phyloP scores from a whole-genome alignment of 2,329 filamentous ascomycete species.

The Pestalotiopsis sp. region DNA sequence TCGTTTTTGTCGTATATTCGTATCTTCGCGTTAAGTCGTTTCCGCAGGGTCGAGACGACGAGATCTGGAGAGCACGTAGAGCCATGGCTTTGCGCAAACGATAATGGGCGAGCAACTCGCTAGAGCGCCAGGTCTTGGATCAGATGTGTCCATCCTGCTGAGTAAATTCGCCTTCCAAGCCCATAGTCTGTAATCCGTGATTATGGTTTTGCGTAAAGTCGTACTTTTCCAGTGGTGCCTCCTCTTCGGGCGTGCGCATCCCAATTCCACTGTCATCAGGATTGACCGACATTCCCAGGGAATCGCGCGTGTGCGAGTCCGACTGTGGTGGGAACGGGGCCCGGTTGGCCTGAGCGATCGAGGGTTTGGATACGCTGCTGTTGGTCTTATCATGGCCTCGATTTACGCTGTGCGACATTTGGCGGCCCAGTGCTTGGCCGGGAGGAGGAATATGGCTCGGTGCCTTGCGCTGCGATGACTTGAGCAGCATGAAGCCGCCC shows the following conservation, averaged over 20 bases:
- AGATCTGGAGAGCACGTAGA: not conserved
- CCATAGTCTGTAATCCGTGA: constrained; percentile 32
- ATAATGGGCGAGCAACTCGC: not conserved
- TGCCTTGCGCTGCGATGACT: constrained; percentile 36
- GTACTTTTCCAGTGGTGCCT: constrained; percentile 64
- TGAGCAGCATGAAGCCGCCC: constrained; percentile 79
- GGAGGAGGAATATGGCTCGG: constrained; percentile 32
- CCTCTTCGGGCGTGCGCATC: constrained; percentile 68
- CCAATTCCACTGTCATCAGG: constrained; percentile 79
- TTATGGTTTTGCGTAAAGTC: constrained; percentile 42
- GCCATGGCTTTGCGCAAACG: constrained; percentile 1
- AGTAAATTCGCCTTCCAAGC: constrained; percentile 18
- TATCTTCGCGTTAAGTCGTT: constrained; percentile 6
- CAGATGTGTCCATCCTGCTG: not conserved
- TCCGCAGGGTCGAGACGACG: not conserved
- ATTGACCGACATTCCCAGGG: constrained; percentile 43
- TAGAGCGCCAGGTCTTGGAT: not conserved
- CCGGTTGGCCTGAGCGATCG: constrained; percentile 50
- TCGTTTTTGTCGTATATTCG: constrained; percentile 11
- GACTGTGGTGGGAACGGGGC: constrained; percentile 53
- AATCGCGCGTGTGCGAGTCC: constrained; percentile 45
- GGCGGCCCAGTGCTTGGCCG: constrained; percentile 38
- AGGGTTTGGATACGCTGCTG: constrained; percentile 42
- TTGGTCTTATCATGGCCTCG: constrained; percentile 44
- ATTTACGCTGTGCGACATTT: constrained; percentile 44